These are phyloP conservation scores for Entomortierella chlamydospora DNA, from an alignment of 192 early-diverging fungal genomes.

Conservation along the genomic window DNA sequence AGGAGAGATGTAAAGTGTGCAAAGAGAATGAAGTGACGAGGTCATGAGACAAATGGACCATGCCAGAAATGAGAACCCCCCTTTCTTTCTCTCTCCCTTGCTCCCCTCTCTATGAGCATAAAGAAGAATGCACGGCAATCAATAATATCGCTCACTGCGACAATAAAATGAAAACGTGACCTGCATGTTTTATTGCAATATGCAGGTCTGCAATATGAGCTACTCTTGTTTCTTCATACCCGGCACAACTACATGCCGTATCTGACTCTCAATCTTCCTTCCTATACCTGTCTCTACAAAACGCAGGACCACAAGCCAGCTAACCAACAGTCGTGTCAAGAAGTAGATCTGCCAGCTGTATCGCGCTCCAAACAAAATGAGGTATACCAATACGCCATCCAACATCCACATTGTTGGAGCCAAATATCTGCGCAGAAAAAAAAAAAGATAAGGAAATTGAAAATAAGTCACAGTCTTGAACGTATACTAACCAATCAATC, in stretches of 20 bases:
- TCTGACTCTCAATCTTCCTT: background rate
- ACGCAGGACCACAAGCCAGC: conserved; percentile 33
- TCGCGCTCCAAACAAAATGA: conserved; percentile 67
- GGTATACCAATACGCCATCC: conserved; percentile 56
- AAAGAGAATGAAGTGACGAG: background rate
- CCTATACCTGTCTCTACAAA: background rate
- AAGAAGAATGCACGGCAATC: too few species aligned
- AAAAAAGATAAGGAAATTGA: background rate
- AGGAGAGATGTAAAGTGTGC: background rate
- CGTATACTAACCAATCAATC: conserved; percentile 43
- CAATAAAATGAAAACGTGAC: conserved; percentile 1
- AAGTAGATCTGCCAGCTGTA: conserved; percentile 72
- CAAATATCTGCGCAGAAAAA: conserved; percentile 23
- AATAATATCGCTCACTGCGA: background rate
- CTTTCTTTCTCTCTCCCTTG: background rate
- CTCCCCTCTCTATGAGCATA: too few species aligned
- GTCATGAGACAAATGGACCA: background rate
- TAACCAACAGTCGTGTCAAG: conserved; percentile 55
- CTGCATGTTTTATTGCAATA: too few species aligned
- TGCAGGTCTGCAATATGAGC: background rate
- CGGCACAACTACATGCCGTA: background rate
- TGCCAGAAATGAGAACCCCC: background rate
- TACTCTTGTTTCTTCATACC: background rate
- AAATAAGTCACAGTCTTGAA: conserved; percentile 7
- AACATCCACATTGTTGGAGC: conserved; percentile 56